These are phyloP conservation scores for Chenopodium formosanum DNA, from an alignment of 148 eudicot species.

Conservation along the genomic window DNA sequence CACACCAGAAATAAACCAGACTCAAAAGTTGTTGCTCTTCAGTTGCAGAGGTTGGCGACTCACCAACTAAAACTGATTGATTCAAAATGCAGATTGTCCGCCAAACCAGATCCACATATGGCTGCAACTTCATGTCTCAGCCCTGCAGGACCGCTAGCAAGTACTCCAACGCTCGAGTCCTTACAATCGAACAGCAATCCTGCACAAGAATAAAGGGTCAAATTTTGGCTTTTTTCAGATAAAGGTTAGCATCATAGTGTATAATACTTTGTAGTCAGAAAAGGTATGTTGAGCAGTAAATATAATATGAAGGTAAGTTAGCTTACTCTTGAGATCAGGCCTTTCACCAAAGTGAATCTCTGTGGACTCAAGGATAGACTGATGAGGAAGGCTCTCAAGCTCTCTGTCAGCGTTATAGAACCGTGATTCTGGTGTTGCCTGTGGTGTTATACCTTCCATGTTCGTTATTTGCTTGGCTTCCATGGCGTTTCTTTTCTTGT, in stretches of 20 bases:
- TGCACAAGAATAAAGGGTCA: conserved; percentile 28
- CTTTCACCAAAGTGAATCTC: conserved; percentile 70
- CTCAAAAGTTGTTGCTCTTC: background rate
- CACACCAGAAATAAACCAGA: background rate
- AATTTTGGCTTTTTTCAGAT: background rate
- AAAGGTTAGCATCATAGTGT: background rate
- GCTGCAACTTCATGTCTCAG: conserved; percentile 79
- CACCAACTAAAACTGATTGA: conserved; percentile 95
- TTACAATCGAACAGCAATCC: conserved; percentile 53
- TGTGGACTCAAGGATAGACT: conserved; percentile 49
- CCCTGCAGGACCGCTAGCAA: conserved; percentile 72
- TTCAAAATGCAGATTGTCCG: conserved; percentile 68
- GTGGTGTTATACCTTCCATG: conserved; percentile 46
- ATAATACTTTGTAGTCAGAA: background rate
- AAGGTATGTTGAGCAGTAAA: background rate
- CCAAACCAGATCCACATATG: conserved; percentile 67
- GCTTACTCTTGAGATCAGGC: conserved; percentile 88
- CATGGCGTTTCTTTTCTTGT: conserved; percentile 51
- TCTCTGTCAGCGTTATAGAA: conserved; percentile 57
- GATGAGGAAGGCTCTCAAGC: conserved; percentile 77
- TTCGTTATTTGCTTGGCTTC: conserved; percentile 55
- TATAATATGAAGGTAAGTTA: background rate
- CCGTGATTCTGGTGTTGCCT: conserved; percentile 40
- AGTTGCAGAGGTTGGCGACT: conserved; percentile 4
- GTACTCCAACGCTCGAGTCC: conserved; percentile 64